Base-by-base conservation (phyloP, 1,284 basidiomycete genomes). In the Pterulicium gracile region DNA sequence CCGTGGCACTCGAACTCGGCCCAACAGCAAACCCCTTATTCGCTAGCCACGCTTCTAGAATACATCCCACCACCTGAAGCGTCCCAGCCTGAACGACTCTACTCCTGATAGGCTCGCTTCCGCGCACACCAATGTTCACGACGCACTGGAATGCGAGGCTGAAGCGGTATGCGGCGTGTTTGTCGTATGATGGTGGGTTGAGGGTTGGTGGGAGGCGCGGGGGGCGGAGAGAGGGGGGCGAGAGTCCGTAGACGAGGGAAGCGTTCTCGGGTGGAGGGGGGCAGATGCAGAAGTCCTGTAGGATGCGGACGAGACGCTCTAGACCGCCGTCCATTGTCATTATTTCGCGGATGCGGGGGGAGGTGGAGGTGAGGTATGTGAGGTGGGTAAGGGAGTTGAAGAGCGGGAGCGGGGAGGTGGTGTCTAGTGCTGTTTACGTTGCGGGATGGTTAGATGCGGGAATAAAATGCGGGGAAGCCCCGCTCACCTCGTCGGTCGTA, bases 321-420 rank as follows among this genome's bases (percentile, higher is more conserved):
- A 99, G 80, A 1, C 96, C 95, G 49, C 95, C 95, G 62, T 98
- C 95, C 72, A 89, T 82, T 39, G 93, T 95, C 73, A 99, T 88
- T 59, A 97, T 97, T 66, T 99, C 96, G 45, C 95, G 83, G 67
- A 99, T 98, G 51, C 94, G 81, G 2, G 95, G 94, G 0, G 93
- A 97, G 3, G 95, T 98, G 2, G 93, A 94, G 4, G 95, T 97
- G 55, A 99, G 85, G 66, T 97, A 96, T 44, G 90, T 90, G 49
- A 98, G 84, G 67, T 98, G 92, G 44, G 91, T 94, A 49, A 98
- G 83, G 42, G 94, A 97, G 70, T 97, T 98, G 72, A 97, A 88
- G 44, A 98, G 73, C 14, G 95, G 93, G 43, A 98, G 71, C 3
- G 91, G 79, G 2, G 91, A 83, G 51, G 85, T 86, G 46, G 92